A percentile compares a stretch with the other conserved stretches of the same genome.
Conservation (phyloP, 441 rosid species). For the Croton setiger region DNA sequence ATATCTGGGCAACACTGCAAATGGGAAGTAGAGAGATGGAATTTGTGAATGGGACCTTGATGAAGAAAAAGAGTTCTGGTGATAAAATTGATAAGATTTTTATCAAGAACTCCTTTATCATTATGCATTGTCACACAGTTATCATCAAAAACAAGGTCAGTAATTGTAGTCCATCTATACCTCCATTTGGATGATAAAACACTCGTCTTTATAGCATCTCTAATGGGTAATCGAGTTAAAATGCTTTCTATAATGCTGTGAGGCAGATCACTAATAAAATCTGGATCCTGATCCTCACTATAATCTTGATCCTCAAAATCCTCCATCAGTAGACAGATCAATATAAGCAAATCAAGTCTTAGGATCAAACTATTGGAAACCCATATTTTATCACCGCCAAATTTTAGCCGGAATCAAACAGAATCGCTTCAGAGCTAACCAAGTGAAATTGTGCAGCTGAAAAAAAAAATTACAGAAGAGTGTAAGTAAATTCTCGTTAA, state of each 20-base stretch:
- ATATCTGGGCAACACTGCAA: constrained; percentile 68
- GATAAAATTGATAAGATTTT: constrained; percentile 54
- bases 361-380: constrained; percentile 10
- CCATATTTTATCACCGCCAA: background rate
- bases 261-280: constrained; percentile 62
- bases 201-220: constrained; percentile 76
- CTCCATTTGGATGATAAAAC: constrained; percentile 76
- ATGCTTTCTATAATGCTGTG: constrained; percentile 69
- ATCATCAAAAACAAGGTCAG: constrained; percentile 69
- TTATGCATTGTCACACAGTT: constrained; percentile 35
- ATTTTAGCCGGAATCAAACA: background rate
- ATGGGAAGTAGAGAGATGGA: constrained; percentile 60
- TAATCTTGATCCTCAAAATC: constrained; percentile 22
- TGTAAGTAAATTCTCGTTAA: background rate
- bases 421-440: background rate
- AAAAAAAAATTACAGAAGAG: background rate
- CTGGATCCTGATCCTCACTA: constrained; percentile 16
- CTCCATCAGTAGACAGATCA: constrained; percentile 40
- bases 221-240: constrained; percentile 56
- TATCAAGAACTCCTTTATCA: constrained; percentile 40
- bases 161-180: constrained; percentile 67
- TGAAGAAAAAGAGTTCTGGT: constrained; percentile 77
- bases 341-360: constrained; percentile 1
- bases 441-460: background rate
- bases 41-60: constrained; percentile 86